Conservation (phyloP, 2,329 filamentous ascomycete species). For the Penicillium italicum region DNA sequence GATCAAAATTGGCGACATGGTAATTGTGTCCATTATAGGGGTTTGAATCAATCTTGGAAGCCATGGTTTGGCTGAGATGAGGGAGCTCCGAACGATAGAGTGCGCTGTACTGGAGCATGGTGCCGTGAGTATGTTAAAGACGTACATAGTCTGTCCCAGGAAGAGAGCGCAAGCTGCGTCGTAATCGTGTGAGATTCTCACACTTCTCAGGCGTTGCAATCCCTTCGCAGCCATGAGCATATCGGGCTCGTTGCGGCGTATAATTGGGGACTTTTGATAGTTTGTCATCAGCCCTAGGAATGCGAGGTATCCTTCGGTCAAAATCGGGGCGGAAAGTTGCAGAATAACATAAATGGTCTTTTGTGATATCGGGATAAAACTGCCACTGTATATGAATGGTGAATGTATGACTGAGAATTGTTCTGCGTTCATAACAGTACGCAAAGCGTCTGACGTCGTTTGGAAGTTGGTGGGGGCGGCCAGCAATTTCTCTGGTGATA, state of each 20-base stretch:
- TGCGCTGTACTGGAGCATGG: constrained; percentile 22
- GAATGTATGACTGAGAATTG: constrained; percentile 21
- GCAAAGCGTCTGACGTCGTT: constrained; percentile 19
- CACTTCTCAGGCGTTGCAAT: constrained; percentile 18
- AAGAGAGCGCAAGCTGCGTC: constrained; percentile 25
- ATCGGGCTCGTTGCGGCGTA: constrained; percentile 19
- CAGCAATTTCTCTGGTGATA: constrained; percentile 19
- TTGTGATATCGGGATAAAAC: constrained; percentile 18
- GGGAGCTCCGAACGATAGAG: constrained; percentile 27
- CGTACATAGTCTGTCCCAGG: constrained; percentile 28
- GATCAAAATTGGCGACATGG: constrained; percentile 29
- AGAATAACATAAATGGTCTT: constrained; percentile 18
- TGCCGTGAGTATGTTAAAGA: constrained; percentile 30
- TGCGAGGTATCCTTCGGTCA: constrained; percentile 24
- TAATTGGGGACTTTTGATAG: constrained; percentile 21
- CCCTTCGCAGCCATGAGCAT: constrained; percentile 21
- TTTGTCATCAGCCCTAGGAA: constrained; percentile 23
- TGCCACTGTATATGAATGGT: constrained; percentile 21
- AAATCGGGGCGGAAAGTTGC: constrained; percentile 14
- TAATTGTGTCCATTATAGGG: constrained; percentile 29
- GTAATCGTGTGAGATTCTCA: constrained; percentile 19
- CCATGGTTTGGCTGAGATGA: constrained; percentile 30
- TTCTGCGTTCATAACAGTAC: constrained; percentile 18
- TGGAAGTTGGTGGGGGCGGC: constrained; percentile 10
- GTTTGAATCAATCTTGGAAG: constrained; percentile 21